Percentiles rank a stretch among this genome's conserved stretches.
Evolutionary conservation across 2,329 filamentous ascomycete species (phyloP).

Genomic region (Cyphellophora europaea): DNA sequence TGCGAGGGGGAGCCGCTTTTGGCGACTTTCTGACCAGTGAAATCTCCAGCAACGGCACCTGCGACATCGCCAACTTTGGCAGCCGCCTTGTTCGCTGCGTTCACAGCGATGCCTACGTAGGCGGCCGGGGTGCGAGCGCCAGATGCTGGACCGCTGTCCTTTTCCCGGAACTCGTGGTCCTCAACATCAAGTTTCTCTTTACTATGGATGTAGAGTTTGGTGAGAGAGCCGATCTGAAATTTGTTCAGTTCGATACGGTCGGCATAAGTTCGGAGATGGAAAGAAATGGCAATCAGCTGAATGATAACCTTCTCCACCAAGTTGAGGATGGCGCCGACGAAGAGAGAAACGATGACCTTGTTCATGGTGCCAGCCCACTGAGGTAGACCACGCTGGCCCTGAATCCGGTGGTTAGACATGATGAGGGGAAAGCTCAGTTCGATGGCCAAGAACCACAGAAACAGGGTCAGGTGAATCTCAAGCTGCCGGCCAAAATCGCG

Average conservation of each 20-base stretch:
- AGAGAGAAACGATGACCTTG: conserved; percentile 78
- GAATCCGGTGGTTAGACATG: conserved; percentile 55
- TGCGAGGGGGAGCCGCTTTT: conserved; percentile 71
- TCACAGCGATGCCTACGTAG: conserved; percentile 58
- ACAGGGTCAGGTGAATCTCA: conserved; percentile 75
- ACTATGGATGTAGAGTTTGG: conserved; percentile 57
- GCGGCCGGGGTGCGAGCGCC: conserved; percentile 67
- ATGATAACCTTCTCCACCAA: conserved; percentile 88
- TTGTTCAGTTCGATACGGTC: conserved; percentile 89
- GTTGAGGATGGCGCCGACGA: conserved; percentile 71
- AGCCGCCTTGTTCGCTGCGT: conserved; percentile 65
- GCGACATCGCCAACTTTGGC: conserved; percentile 78
- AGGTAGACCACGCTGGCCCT: conserved; percentile 43
- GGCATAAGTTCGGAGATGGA: conserved; percentile 83
- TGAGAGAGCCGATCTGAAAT: conserved; percentile 65
- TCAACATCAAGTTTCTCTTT: conserved; percentile 58
- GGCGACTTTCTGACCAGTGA: conserved; percentile 64
- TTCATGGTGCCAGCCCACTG: conserved; percentile 70
- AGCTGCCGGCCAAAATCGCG: conserved; percentile 76
- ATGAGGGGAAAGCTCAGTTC: conserved; percentile 80
- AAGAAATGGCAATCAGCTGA: conserved; percentile 87
- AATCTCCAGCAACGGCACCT: conserved; percentile 78
- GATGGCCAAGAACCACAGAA: conserved; percentile 85
- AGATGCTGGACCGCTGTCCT: conserved; percentile 37
- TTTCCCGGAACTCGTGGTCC: conserved; percentile 67